Percentiles rank a stretch among this genome's conserved stretches.
Evolutionary conservation across 768 basidiomycete species (phyloP).

Genomic region (Pleurotus djamor): DNA sequence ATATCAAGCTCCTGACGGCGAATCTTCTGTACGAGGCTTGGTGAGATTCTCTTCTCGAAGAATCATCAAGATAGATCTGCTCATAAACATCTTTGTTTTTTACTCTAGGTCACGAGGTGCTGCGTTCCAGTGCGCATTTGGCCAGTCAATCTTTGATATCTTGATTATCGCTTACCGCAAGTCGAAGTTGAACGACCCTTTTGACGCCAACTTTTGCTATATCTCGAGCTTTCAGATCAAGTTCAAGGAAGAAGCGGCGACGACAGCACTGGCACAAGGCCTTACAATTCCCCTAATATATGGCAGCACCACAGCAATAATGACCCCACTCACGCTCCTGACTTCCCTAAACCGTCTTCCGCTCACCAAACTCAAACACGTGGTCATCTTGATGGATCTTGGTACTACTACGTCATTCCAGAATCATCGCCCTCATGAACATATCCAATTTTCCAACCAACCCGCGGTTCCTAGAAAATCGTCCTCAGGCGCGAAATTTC

Average conservation of each 20-base stretch:
- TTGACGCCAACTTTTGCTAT: not conserved
- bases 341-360: not conserved
- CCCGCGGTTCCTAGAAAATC: not conserved
- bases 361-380: not conserved
- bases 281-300: conserved; percentile 3
- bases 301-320: not conserved
- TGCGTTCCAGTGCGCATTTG: conserved; percentile 2
- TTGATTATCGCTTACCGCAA: conserved; percentile 1
- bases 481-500: not conserved
- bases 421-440: not conserved
- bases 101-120: not conserved
- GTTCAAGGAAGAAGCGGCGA: not conserved
- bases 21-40: not conserved
- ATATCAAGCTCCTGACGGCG: not conserved
- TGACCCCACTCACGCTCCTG: not conserved
- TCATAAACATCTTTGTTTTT: not conserved
- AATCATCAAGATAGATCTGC: not conserved
- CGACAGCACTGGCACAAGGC: not conserved
- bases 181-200: not conserved
- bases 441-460: not conserved
- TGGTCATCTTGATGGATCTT: conserved; percentile 8
- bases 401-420: not conserved
- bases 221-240: not conserved
- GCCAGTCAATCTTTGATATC: conserved; percentile 1
- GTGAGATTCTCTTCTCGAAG: not conserved